phyloP scores from a whole-genome alignment of 1,284 basidiomycete species.

The Ustilago loliicola region DNA sequence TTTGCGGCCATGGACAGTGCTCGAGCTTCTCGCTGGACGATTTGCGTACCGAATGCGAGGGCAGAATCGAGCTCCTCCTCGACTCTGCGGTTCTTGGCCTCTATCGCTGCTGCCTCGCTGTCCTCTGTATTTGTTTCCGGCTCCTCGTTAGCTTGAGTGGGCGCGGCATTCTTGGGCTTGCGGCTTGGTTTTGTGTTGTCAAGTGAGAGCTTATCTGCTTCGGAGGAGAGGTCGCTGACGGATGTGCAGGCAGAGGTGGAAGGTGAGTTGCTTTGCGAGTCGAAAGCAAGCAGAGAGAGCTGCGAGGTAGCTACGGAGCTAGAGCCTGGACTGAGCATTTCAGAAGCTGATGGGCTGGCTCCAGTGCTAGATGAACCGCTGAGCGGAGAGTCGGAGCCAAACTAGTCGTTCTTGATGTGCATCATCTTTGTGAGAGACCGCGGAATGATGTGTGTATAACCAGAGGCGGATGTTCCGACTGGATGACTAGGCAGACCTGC shows the following conservation, averaged over 20 bases:
- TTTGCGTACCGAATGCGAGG: constrained; percentile 38
- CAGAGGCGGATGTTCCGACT: neutral
- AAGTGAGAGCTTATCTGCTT: constrained; percentile 36
- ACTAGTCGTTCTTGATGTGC: constrained; percentile 39
- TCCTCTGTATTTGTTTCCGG: constrained; percentile 27
- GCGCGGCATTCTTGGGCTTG: neutral
- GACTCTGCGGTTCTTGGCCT: constrained; percentile 36
- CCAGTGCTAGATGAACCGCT: constrained; percentile 33
- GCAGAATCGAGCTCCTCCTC: constrained; percentile 50
- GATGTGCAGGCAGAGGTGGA: constrained; percentile 48
- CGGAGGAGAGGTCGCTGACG: constrained; percentile 45
- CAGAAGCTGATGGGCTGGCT: constrained; percentile 33
- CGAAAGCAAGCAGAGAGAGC: constrained; percentile 33
- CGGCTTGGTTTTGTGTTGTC: neutral
- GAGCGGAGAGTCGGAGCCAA: constrained; percentile 29
- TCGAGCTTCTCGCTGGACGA: constrained; percentile 51
- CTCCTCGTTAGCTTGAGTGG: constrained; percentile 7
- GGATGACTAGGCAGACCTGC: neutral
- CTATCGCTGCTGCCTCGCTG: constrained; percentile 38
- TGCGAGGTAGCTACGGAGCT: constrained; percentile 41
- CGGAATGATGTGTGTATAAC: neutral
- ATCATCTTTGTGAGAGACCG: constrained; percentile 9
- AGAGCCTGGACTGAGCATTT: constrained; percentile 34
- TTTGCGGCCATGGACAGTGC: constrained; percentile 50
- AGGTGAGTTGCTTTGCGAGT: constrained; percentile 37